Base-by-base conservation (phyloP, 2,329 filamentous ascomycete genomes). In the Hypoxylon sp. region DNA sequence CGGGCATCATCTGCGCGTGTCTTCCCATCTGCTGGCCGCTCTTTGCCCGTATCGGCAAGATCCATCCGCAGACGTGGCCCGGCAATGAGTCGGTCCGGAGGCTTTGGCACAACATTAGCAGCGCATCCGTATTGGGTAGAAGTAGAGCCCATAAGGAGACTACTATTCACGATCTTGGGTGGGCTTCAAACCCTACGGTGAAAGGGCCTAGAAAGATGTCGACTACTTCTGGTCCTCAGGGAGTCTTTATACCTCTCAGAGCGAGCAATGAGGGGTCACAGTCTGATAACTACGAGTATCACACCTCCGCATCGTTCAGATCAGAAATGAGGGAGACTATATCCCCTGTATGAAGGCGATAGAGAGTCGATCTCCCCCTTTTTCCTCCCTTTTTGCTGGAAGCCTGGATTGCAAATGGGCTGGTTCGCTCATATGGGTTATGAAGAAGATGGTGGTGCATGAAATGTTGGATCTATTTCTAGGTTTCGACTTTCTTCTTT, bases 11-110 rank as follows among this genome's bases (percentile, higher is more conserved):
- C 26, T 52, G 48, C 9, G 48, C 48, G 5, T 51, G 48, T 35
- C 48, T 51, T 35, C 48, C 48, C 17, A n/a, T 51, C 14, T 51
- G 48, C 29, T 51, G 48, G 48, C 26, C 48, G 11, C n/a, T 52
- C 10, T 13, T 52, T 11, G n/a, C 26, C 14, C 26, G 26, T 46
- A 19, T 46, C n/a, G 19, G 19, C n/a, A 46, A 46, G 14, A 17
- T 46, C 19, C 5, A 11, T 5, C 42, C 42, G 19, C 42, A 22
- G 9, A 46, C n/a, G n/a, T 46, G 17, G 42, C 42, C n/a, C 6
- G 19, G n/a, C 1, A 46, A 17, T 14, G n/a, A 17, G n/a, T 46
- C 42, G 2, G 19, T 46, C 10, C 14, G 42, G 19, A 46, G 33
- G 33, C 2, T 37, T 14, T 37, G 33, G 33, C 33, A 37, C 33